phyloP scores from a whole-genome alignment of 768 basidiomycete species.

The Termitomyces titanicus region DNA sequence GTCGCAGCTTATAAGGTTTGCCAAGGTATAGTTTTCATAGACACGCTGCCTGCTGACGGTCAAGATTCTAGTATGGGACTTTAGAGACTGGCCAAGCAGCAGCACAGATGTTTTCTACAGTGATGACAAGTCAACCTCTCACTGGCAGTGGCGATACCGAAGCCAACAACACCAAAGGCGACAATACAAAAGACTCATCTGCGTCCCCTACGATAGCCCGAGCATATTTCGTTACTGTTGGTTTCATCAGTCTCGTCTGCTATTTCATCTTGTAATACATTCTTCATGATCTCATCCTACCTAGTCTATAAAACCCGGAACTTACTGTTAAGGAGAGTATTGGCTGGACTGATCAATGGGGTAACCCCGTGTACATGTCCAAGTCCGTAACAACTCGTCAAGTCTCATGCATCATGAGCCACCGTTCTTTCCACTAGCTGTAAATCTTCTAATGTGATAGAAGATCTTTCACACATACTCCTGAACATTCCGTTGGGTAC shows the following conservation, averaged over 20 bases:
- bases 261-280: background rate
- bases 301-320: background rate
- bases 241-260: background rate
- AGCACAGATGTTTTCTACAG: constrained; percentile 38
- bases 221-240: background rate
- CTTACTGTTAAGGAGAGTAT: background rate
- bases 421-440: constrained; percentile 31
- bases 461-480: constrained; percentile 84
- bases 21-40: background rate
- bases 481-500: constrained; percentile 66
- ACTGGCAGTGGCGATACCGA: background rate
- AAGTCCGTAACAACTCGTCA: background rate
- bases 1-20: constrained; percentile 42
- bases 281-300: background rate
- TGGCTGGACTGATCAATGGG: background rate
- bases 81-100: constrained; percentile 39
- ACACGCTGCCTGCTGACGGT: background rate
- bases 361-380: background rate
- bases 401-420: constrained; percentile 1
- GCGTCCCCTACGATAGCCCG: background rate
- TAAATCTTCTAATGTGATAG: constrained; percentile 72
- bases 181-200: background rate
- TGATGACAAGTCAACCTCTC: constrained; percentile 26
- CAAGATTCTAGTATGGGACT: constrained; percentile 24
- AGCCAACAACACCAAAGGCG: background rate